These are phyloP conservation scores for Termitomyces sp. DNA, from an alignment of 768 basidiomycete genomes.

Conservation along the genomic window DNA sequence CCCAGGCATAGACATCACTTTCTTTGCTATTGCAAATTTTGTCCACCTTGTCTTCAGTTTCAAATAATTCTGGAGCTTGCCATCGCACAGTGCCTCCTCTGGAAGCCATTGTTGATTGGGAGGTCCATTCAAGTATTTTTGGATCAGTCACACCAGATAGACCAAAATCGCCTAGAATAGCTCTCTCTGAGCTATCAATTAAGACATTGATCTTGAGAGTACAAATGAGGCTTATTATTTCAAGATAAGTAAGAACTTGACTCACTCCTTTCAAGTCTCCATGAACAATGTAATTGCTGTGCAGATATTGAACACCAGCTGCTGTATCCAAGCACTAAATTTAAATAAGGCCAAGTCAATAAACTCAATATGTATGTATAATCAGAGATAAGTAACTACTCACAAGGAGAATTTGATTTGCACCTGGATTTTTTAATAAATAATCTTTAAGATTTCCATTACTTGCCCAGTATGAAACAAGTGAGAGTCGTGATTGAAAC, in stretches of 20 bases:
- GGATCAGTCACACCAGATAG: conserved; percentile 15
- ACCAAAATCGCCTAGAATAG: conserved; percentile 20
- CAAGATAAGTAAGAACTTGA: neutral
- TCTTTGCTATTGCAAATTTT: conserved; percentile 7
- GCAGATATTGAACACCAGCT: conserved; percentile 21
- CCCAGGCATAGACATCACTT: conserved; percentile 14
- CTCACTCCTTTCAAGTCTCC: conserved; percentile 28
- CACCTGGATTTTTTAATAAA: too few relatives aligned
- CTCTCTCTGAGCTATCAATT: conserved; percentile 14
- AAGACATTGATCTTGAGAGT: conserved; percentile 19
- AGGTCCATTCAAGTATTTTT: conserved; percentile 12
- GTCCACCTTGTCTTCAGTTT: neutral
- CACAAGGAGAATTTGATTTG: too few relatives aligned
- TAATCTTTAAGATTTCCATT: too few relatives aligned
- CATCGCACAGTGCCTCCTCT: conserved; percentile 6
- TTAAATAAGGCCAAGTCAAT: too few relatives aligned
- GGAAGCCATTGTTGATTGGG: conserved; percentile 9
- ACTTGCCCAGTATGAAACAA: too few relatives aligned
- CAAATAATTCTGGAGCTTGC: conserved; percentile 12
- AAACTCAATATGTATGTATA: too few relatives aligned
- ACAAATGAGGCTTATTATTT: too few relatives aligned
- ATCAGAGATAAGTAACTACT: too few relatives aligned
- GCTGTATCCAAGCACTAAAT: too few relatives aligned
- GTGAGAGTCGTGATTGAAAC: too few relatives aligned
- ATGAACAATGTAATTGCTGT: conserved; percentile 22